phyloP scores from a whole-genome alignment of 352 stramenopile species.

The Pythium grandisporangium region DNA sequence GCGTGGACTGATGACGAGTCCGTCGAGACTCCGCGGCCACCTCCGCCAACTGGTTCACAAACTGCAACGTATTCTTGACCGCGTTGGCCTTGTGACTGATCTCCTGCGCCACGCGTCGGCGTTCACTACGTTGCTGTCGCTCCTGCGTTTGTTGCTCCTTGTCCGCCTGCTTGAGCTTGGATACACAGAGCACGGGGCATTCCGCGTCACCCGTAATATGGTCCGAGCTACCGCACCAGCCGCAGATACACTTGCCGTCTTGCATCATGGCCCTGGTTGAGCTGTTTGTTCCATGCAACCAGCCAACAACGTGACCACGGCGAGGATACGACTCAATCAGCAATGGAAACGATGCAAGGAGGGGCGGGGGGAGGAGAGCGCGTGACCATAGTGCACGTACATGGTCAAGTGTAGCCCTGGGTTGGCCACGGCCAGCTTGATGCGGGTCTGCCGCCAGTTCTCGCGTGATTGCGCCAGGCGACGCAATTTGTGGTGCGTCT shows the following conservation, averaged over 20 bases:
- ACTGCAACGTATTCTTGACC: conserved; percentile 38
- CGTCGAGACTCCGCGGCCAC: conserved; percentile 2
- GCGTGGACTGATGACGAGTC: conserved; percentile 7
- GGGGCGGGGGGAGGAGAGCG: conserved; percentile 1
- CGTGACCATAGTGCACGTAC: conserved; percentile 16
- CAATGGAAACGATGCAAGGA: too few relatives aligned
- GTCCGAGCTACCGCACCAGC: conserved; percentile 64
- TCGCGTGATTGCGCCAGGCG: conserved; percentile 56
- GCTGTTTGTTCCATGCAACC: conserved; percentile 18
- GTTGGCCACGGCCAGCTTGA: conserved; percentile 63
- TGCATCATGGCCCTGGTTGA: conserved; percentile 81
- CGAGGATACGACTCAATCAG: too few relatives aligned
- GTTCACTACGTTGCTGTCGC: too few relatives aligned
- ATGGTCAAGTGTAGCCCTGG: conserved; percentile 59
- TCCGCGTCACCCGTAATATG: conserved; percentile 55
- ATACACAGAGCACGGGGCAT: conserved; percentile 30
- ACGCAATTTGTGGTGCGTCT: conserved; percentile 43
- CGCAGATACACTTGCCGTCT: conserved; percentile 72
- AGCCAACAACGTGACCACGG: too few relatives aligned
- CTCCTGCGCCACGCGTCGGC: conserved; percentile 8
- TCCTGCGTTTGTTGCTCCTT: conserved; percentile 30
- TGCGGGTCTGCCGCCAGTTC: conserved; percentile 66
- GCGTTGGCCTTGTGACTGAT: conserved; percentile 26
- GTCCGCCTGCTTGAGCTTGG: conserved; percentile 50
- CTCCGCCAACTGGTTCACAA: conserved; percentile 20